Conservation (phyloP, 106 monocot species). For the Triglochin maritima region DNA sequence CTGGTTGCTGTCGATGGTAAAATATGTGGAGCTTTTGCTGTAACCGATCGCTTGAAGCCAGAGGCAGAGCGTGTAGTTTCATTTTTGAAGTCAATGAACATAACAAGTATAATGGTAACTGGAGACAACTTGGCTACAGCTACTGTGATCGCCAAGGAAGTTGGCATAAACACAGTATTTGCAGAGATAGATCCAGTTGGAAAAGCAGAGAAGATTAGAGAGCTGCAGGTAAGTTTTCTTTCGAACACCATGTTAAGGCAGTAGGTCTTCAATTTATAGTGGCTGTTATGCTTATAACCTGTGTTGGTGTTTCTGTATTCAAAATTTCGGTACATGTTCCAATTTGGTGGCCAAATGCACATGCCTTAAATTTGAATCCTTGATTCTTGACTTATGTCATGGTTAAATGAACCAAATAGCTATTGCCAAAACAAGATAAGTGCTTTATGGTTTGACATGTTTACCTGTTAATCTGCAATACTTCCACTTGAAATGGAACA, state of each 20-base stretch:
- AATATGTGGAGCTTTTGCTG: slow-evolving; percentile 60
- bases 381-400: no score
- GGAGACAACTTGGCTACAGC: slow-evolving; percentile 87
- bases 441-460: no score
- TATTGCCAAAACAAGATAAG: no score
- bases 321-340: not conserved
- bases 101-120: slow-evolving; percentile 74
- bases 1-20: slow-evolving; percentile 51
- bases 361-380: no score
- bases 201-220: slow-evolving; percentile 63
- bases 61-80: slow-evolving; percentile 58
- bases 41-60: slow-evolving; percentile 78
- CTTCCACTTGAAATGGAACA: not conserved
- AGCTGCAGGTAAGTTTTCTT: slow-evolving; percentile 34
- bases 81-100: slow-evolving; percentile 52
- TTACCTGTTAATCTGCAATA: not conserved
- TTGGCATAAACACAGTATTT: slow-evolving; percentile 56
- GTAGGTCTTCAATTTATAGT: not conserved
- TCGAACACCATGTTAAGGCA: not conserved
- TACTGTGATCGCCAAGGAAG: slow-evolving; percentile 43
- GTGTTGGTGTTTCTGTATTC: not conserved
- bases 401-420: no score
- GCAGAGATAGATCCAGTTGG: slow-evolving; percentile 84
- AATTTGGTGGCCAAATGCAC: no score
- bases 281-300: not conserved